Conservation (phyloP, 208 protist genomes). For the Balamuthia mandrillaris region DNA sequence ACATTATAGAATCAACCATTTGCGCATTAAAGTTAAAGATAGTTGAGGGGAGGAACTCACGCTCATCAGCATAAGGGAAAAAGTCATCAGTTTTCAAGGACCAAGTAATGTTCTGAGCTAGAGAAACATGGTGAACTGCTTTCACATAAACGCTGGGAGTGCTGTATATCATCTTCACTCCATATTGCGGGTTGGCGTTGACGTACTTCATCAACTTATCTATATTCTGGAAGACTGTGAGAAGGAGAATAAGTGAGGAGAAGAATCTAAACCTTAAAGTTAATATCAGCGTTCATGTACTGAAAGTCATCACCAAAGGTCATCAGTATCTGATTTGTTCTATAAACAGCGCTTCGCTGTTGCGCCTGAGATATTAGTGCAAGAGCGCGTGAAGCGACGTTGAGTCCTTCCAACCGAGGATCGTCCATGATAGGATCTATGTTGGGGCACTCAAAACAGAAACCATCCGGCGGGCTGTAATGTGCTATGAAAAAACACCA, state of each 20-base stretch:
- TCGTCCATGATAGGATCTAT: background rate
- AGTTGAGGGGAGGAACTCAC: no score
- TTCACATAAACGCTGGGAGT: constrained; percentile 57
- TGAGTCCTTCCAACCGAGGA: background rate
- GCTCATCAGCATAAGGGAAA: constrained; percentile 68
- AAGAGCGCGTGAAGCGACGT: background rate
- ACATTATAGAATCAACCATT: no score
- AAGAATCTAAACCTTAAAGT: constrained; percentile 41
- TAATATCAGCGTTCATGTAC: constrained; percentile 22
- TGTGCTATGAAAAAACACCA: no score
- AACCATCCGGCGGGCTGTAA: background rate
- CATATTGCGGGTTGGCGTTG: constrained; percentile 10
- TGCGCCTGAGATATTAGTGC: background rate
- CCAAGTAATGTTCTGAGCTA: no score
- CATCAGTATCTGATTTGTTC: background rate
- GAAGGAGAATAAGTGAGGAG: no score
- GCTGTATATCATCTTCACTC: constrained; percentile 35
- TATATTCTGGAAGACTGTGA: constrained; percentile 41
- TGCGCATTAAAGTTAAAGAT: no score
- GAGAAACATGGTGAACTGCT: no score
- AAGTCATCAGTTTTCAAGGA: constrained; percentile 55
- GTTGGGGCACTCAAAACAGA: constrained; percentile 24
- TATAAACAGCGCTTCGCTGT: background rate
- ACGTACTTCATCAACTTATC: constrained; percentile 42
- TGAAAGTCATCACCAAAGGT: constrained; percentile 20